A percentile compares a stretch with the other conserved stretches of the same genome.
These are phyloP conservation scores for Hypomyces perniciosus DNA, from an alignment of 2,329 filamentous ascomycete species.

Conservation along the genomic window DNA sequence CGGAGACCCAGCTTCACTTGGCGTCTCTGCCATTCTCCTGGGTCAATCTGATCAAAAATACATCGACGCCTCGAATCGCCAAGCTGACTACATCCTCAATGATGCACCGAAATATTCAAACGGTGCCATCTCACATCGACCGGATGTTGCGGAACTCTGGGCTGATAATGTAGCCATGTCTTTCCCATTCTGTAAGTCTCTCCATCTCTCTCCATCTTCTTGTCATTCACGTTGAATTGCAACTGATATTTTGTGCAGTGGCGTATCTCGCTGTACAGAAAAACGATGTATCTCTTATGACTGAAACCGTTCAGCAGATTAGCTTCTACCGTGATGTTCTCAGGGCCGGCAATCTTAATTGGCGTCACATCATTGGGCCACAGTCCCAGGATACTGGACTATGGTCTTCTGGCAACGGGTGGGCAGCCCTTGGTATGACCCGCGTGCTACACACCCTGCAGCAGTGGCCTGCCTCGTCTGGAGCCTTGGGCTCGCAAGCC, in stretches of 20 bases:
- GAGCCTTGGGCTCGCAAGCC: neutral
- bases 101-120: no score
- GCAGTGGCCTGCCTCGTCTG: constrained; percentile 10
- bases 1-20: no score
- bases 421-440: constrained; percentile 13
- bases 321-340: constrained; percentile 13
- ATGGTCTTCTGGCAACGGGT: constrained; percentile 15
- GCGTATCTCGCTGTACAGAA: constrained; percentile 5
- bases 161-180: constrained; percentile 16
- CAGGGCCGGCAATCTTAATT: constrained; percentile 10
- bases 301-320: constrained; percentile 8
- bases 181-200: constrained; percentile 12
- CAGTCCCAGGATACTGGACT: constrained; percentile 14
- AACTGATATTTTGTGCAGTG: no score
- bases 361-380: constrained; percentile 15
- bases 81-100: no score
- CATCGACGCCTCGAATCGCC: no score
- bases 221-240: no score
- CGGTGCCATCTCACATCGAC: no score
- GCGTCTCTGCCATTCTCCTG: no score
- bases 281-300: constrained; percentile 9
- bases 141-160: no score
- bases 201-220: neutral
- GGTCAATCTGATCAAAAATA: no score
- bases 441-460: constrained; percentile 14